Conservation (phyloP, 371 early-diverging fungal genomes). For the Mortierella sp. region DNA sequence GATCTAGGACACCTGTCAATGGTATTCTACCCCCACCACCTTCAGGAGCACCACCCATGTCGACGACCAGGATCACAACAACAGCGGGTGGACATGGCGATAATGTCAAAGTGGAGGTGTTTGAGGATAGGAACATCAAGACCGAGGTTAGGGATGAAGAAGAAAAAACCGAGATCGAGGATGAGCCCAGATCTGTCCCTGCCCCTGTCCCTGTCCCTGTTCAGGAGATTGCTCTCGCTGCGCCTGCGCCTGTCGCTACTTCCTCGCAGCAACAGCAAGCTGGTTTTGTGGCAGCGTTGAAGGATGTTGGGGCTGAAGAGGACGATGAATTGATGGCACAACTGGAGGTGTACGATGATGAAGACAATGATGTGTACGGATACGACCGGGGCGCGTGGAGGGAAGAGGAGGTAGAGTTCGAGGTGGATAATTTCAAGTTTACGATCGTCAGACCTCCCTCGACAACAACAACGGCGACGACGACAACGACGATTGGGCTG, state of each 20-base stretch:
- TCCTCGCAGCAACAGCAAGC: background rate
- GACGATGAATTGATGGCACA: background rate
- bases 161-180: background rate
- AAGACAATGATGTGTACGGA: background rate
- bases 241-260: background rate
- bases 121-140: conserved; percentile 1
- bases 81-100: background rate
- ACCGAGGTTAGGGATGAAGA: background rate
- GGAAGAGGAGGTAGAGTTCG: background rate
- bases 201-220: background rate
- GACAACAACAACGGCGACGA: too few species aligned
- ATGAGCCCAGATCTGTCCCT: background rate
- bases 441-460: background rate
- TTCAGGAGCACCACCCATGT: background rate
- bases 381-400: background rate
- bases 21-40: background rate
- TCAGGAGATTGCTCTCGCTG: background rate
- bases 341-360: background rate
- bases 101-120: conserved; percentile 4
- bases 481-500: background rate
- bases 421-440: background rate
- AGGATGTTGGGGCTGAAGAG: background rate
- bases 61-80: background rate
- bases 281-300: background rate
- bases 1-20: background rate